Evolutionary conservation across 305 asterid species (phyloP), one percentile per base, ranked within the genome.

Genomic region (Rubia peregrina): DNA sequence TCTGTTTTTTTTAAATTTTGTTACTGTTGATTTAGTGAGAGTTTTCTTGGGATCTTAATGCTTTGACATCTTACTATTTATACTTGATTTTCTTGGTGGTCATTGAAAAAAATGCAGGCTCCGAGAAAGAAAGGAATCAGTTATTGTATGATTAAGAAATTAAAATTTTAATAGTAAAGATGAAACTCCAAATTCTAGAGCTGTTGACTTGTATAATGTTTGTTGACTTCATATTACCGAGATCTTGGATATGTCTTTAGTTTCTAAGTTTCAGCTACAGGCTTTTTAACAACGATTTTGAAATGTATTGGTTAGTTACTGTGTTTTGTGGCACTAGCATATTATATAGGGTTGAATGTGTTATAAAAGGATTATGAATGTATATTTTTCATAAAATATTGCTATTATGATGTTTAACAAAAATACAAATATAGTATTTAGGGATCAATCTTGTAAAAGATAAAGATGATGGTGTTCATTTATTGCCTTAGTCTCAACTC

Each of bases 71-170:
- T 48, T 48, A 48, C n/a, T 48, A 48, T 69, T 60, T 73, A 68
- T 75, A 65, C 40, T 76, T 60, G 72, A 14, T 36, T 38, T 6
- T 62, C 48, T 13, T 61, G 1, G 10, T 61, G 7, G 21, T 30
- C 12, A 3, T 30, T 51, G 49, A n/a, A n/a, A n/a, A 59, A 21
- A 59, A 59, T 62, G 61, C 88, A 94, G 98, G 80, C 78, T 94
- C 73, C 89, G 96, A 64, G 98, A 94, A 80, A 91, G 89, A 77
- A 94, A 85, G 83, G 97, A 87, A 74, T 94, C 98, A 59, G 82
- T 94, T 56, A 91, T 36, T 36, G 6, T 36, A 36, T 36, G 40
- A 0, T 12, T 61, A 0, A 0, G 9, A 30, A 38, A 6, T 30
- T 13, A 33, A 36, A 36, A 4, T 36, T 36, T 6, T 36, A 4